Conservation (phyloP, 1,284 basidiomycete genomes). For the Pseudozyma flocculosa region DNA sequence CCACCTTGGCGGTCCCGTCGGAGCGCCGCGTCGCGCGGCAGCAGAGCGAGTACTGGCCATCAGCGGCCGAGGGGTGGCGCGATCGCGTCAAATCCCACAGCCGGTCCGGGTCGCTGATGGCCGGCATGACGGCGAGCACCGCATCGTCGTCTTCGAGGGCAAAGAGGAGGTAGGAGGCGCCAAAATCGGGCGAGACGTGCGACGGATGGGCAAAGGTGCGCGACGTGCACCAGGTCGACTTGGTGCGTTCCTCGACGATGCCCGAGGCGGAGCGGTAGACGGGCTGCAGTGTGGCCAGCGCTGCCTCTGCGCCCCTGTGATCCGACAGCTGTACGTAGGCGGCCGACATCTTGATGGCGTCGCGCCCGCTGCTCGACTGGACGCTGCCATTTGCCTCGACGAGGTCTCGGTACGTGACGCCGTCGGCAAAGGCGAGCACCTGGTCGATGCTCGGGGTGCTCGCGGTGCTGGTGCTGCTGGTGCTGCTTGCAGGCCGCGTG, state of each 20-base stretch:
- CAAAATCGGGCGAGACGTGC: slow-evolving; percentile 20
- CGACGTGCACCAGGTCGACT: slow-evolving; percentile 34
- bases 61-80: slow-evolving; percentile 4
- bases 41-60: slow-evolving; percentile 2
- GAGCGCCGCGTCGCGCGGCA: neutral
- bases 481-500: slow-evolving; percentile 2
- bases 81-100: slow-evolving; percentile 4
- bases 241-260: slow-evolving; percentile 29
- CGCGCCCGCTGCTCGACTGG: neutral
- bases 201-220: slow-evolving; percentile 12
- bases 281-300: neutral
- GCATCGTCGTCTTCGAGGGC: slow-evolving; percentile 9
- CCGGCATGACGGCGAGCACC: slow-evolving; percentile 18
- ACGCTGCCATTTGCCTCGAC: slow-evolving; percentile 3
- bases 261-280: slow-evolving; percentile 2
- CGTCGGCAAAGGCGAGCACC: neutral
- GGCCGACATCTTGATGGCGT: slow-evolving; percentile 8
- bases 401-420: neutral
- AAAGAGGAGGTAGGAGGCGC: slow-evolving; percentile 11
- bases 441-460: slow-evolving; percentile 5
- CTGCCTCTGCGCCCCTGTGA: neutral
- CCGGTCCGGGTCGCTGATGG: slow-evolving; percentile 4
- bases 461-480: too few species aligned
- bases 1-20: slow-evolving; percentile 3
- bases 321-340: slow-evolving; percentile 2